Evolutionary conservation across 2,329 filamentous ascomycete species (phyloP).

Genomic region (Cyphellophora europaea): DNA sequence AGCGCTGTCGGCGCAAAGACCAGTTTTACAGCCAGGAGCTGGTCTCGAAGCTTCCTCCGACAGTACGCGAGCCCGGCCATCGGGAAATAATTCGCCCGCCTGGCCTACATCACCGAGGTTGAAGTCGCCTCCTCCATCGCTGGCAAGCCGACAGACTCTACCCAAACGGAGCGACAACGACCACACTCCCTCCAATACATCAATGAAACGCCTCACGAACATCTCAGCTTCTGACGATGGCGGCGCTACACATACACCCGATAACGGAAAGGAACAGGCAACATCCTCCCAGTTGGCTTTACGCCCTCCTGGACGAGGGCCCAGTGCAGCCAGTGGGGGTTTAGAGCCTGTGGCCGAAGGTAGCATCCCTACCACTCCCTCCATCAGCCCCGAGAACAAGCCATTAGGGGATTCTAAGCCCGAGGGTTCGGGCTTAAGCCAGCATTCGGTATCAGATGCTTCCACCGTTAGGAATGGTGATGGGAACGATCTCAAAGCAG

Average conservation of each 20-base stretch:
- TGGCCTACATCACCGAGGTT: slow-evolving; percentile 72
- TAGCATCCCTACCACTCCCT: slow-evolving; percentile 65
- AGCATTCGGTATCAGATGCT: slow-evolving; percentile 41
- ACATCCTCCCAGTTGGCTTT: slow-evolving; percentile 32
- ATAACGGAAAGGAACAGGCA: slow-evolving; percentile 21
- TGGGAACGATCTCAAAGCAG: slow-evolving; percentile 28
- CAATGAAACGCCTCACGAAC: slow-evolving; percentile 36
- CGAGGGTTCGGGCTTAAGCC: no score
- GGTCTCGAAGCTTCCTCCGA: no score
- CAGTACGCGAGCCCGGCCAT: no score
- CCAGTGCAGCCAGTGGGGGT: slow-evolving; percentile 50
- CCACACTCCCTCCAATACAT: slow-evolving; percentile 38
- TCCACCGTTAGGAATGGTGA: slow-evolving; percentile 32
- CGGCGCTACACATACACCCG: slow-evolving; percentile 10
- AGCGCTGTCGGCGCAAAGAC: slow-evolving; percentile 58
- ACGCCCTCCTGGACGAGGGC: slow-evolving; percentile 51
- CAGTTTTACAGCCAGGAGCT: slow-evolving; percentile 46
- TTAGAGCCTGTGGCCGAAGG: slow-evolving; percentile 90
- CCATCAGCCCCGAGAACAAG: slow-evolving; percentile 29
- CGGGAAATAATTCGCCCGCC: slow-evolving; percentile 49
- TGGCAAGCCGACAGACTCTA: slow-evolving; percentile 25
- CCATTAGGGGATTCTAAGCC: no score
- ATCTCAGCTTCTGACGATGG: slow-evolving; percentile 11
- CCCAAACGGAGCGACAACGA: slow-evolving; percentile 37
- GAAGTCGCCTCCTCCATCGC: slow-evolving; percentile 62